A percentile compares a stretch with the other conserved stretches of the same genome.
phyloP scores from a whole-genome alignment of 768 basidiomycete species.

The Boletus coccyginus region DNA sequence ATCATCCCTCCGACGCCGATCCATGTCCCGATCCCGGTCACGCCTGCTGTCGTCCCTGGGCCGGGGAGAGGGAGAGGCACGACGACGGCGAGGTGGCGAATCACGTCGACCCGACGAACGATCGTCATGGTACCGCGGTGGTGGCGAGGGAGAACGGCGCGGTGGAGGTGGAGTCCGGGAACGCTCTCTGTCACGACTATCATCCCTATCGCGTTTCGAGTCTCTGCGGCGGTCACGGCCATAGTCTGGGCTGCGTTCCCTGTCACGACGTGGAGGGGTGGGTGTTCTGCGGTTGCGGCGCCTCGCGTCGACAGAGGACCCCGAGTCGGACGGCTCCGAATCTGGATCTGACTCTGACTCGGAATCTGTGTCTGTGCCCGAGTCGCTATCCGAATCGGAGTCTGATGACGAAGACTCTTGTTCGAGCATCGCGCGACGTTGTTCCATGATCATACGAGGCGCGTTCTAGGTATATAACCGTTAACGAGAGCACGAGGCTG shows the following conservation, averaged over 20 bases:
- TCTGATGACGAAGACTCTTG: conserved; percentile 52
- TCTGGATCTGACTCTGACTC: conserved; percentile 42
- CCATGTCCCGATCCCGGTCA: conserved; percentile 23
- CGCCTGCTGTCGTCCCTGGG: conserved; percentile 19
- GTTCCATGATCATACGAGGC: conserved; percentile 90
- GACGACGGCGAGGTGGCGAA: conserved; percentile 24
- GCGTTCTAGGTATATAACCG: conserved; percentile 62
- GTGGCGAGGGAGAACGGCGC: conserved; percentile 27
- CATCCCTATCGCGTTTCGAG: conserved; percentile 12
- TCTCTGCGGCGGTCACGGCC: conserved; percentile 20
- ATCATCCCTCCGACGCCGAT: conserved; percentile 26
- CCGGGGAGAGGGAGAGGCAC: conserved; percentile 22
- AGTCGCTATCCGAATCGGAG: conserved; percentile 33
- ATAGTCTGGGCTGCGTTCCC: conserved; percentile 23
- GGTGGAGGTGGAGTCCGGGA: conserved; percentile 37
- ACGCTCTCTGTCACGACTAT: conserved; percentile 26
- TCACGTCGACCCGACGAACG: conserved; percentile 21
- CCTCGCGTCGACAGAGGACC: conserved; percentile 33
- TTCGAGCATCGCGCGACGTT: conserved; percentile 84
- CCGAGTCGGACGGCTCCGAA: conserved; percentile 38
- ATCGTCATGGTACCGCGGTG: conserved; percentile 25
- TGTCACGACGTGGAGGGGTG: conserved; percentile 32
- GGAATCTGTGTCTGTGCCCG: conserved; percentile 32
- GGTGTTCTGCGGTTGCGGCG: conserved; percentile 29
- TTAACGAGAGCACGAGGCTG: neutral